These are phyloP conservation scores for Rhododendron henanense DNA, from an alignment of 148 eudicot genomes.

Conservation along the genomic window DNA sequence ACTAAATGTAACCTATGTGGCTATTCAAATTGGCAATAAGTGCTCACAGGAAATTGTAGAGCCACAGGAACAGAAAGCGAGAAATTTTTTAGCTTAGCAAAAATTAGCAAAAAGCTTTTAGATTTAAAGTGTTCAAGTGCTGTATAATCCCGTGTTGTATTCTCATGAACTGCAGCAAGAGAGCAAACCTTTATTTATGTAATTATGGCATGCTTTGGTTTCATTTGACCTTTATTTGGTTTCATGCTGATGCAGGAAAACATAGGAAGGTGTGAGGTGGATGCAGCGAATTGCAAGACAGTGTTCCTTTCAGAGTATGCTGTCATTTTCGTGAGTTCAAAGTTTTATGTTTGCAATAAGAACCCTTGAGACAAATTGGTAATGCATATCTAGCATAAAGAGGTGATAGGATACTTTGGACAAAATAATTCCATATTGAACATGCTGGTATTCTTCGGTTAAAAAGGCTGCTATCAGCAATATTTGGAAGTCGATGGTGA, in stretches of 20 bases:
- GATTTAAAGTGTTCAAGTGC: background rate
- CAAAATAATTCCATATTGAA: background rate
- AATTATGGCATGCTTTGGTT: background rate
- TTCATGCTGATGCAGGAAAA: constrained; percentile 59
- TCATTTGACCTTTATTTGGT: constrained; percentile 6
- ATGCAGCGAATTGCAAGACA: constrained; percentile 72
- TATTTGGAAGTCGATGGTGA: background rate
- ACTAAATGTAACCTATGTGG: background rate
- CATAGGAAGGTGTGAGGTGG: constrained; percentile 64
- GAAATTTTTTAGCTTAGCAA: background rate
- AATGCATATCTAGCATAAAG: background rate
- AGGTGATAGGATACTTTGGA: background rate
- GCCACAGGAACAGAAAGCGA: background rate
- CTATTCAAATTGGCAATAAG: background rate
- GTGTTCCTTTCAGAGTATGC: constrained; percentile 83
- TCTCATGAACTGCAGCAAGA: background rate
- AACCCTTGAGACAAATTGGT: constrained; percentile 6
- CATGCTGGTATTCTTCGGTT: background rate
- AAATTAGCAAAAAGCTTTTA: background rate
- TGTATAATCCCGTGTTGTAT: background rate
- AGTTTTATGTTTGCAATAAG: background rate
- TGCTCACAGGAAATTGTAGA: background rate
- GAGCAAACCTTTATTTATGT: background rate
- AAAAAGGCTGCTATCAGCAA: background rate
- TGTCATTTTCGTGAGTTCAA: constrained; percentile 8